phyloP scores from a whole-genome alignment of 75 land plant genomes.

The Larix kaempferi region DNA sequence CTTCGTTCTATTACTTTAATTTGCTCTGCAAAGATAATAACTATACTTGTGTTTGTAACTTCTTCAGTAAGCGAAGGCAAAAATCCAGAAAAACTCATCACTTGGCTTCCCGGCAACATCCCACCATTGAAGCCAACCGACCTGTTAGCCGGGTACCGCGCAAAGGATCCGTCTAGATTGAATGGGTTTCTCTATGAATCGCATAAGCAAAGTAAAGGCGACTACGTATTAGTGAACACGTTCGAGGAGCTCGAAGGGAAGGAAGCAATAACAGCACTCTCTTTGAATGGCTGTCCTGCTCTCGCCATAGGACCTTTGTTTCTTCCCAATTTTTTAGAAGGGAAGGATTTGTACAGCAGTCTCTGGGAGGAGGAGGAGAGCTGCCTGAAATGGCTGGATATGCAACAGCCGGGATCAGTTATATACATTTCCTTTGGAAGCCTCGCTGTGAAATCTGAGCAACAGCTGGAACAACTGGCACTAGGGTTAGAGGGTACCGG shows the following conservation, averaged over 20 bases:
- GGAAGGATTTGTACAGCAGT: conserved; percentile 6
- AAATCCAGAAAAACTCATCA: too few species aligned
- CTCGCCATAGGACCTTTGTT: conserved; percentile 11
- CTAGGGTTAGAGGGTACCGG: background rate
- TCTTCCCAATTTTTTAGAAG: background rate
- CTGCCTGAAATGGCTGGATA: conserved; percentile 42
- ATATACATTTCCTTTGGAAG: conserved; percentile 40
- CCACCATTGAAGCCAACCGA: too few species aligned
- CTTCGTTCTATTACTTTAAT: too few species aligned
- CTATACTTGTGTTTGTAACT: too few species aligned
- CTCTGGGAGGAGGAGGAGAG: background rate
- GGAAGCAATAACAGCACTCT: conserved; percentile 8
- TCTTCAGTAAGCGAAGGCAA: too few species aligned
- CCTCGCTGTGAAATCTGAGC: conserved; percentile 1
- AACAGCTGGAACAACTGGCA: conserved; percentile 32
- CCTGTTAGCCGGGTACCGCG: too few species aligned
- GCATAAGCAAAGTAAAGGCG: background rate
- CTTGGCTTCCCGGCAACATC: too few species aligned
- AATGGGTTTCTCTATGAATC: too few species aligned
- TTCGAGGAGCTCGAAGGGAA: conserved; percentile 14
- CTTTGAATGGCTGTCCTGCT: background rate
- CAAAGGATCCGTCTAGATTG: too few species aligned
- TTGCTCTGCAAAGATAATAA: too few species aligned
- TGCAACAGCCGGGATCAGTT: conserved; percentile 23
- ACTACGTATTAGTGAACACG: conserved; percentile 14